phyloP scores from a whole-genome alignment of 495 filamentous ascomycete genomes.

The Hypoxylon fragiforme region DNA sequence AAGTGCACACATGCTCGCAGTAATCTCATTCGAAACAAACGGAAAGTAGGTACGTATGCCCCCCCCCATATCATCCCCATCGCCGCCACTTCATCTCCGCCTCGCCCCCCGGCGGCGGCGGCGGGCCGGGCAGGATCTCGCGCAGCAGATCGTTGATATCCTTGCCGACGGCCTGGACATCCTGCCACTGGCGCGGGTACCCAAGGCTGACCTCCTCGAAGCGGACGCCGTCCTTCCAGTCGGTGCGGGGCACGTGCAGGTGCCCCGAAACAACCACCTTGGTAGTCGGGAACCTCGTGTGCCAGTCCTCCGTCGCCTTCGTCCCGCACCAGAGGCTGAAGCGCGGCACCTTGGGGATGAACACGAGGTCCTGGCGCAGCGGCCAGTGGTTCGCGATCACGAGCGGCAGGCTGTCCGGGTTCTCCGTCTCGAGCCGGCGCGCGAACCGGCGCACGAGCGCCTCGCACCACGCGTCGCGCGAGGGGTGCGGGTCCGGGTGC shows the following conservation, averaged over 20 bases:
- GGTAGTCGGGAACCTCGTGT: slow-evolving; percentile 35
- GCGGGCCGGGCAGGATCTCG: slow-evolving; percentile 39
- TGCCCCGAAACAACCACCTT: slow-evolving; percentile 41
- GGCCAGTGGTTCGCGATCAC: slow-evolving; percentile 42
- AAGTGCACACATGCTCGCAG: too few relatives aligned
- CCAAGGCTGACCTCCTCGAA: slow-evolving; percentile 42
- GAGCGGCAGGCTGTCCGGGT: slow-evolving; percentile 8
- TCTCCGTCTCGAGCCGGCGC: slow-evolving; percentile 20
- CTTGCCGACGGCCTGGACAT: slow-evolving; percentile 26
- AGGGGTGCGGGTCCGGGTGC: slow-evolving; percentile 36
- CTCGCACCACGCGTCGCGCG: slow-evolving; percentile 38
- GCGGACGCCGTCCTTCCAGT: slow-evolving; percentile 39
- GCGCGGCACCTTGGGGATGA: slow-evolving; percentile 37
- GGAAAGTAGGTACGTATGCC: too few relatives aligned
- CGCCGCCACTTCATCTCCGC: slow-evolving; percentile 30
- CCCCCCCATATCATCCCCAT: slow-evolving; percentile 21
- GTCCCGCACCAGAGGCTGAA: slow-evolving; percentile 44
- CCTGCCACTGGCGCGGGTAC: slow-evolving; percentile 41
- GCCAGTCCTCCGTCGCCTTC: slow-evolving; percentile 39
- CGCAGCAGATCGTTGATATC: slow-evolving; percentile 38
- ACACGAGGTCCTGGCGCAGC: slow-evolving; percentile 41
- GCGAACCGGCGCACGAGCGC: slow-evolving; percentile 25
- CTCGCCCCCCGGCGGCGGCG: slow-evolving; percentile 25
- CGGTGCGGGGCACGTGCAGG: slow-evolving; percentile 41
- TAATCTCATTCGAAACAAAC: too few relatives aligned